A percentile compares a stretch with the other conserved stretches of the same genome.
These are phyloP conservation scores for Peronospora belbahrii DNA, from an alignment of 352 stramenopile species.

Conservation along the genomic window DNA sequence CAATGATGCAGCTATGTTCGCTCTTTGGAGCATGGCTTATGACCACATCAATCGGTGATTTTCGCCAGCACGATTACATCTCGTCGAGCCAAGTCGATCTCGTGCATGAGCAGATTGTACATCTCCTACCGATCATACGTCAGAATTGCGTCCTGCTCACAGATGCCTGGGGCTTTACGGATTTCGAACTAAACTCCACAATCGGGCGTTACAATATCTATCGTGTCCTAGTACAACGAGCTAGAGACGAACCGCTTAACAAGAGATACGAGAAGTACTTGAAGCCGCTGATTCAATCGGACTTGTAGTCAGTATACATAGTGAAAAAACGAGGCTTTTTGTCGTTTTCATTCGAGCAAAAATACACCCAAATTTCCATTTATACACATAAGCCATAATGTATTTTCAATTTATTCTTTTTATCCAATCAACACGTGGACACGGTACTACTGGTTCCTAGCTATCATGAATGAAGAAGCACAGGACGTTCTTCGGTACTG, in stretches of 20 bases:
- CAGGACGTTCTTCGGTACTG: constrained; percentile 50
- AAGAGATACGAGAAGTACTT: constrained; percentile 38
- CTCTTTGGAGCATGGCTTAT: constrained; percentile 47
- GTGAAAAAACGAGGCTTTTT: too few species aligned
- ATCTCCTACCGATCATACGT: constrained; percentile 31
- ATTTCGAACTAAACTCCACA: constrained; percentile 58
- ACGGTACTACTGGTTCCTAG: constrained; percentile 12
- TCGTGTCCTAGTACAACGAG: constrained; percentile 33
- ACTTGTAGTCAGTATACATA: constrained; percentile 6
- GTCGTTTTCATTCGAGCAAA: too few species aligned
- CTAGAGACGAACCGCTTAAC: constrained; percentile 39
- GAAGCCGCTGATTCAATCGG: constrained; percentile 25
- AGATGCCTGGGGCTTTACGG: constrained; percentile 38
- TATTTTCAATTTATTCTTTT: too few species aligned
- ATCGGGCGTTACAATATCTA: constrained; percentile 52
- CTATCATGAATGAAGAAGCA: constrained; percentile 17
- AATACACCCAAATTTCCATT: too few species aligned
- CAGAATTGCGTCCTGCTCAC: constrained; percentile 43
- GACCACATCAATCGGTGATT: constrained; percentile 39
- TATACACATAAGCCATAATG: too few species aligned
- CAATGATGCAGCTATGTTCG: constrained; percentile 27
- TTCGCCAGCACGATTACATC: constrained; percentile 50
- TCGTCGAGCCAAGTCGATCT: constrained; percentile 36
- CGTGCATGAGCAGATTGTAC: constrained; percentile 26
- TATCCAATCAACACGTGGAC: neutral